A percentile compares a stretch with the other conserved stretches of the same genome.
These are phyloP conservation scores for Dalbergia cochinchinensis DNA, from an alignment of 306 rosid genomes.

Conservation along the genomic window DNA sequence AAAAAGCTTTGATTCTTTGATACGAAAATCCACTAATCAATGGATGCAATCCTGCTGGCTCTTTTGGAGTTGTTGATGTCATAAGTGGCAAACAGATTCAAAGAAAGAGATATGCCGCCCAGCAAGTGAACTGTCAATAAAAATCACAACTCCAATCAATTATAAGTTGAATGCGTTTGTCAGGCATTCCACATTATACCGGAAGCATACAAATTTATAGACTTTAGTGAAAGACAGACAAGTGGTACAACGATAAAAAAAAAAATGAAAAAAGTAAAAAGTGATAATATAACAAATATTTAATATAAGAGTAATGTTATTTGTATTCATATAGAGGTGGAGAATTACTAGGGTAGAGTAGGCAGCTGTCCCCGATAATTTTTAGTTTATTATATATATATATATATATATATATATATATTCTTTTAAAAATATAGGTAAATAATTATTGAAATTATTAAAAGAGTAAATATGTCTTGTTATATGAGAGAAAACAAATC, in stretches of 20 bases:
- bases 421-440: too few relatives aligned
- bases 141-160: slow-evolving; percentile 11
- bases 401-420: too few relatives aligned
- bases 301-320: too few relatives aligned
- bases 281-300: too few relatives aligned
- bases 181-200: neutral
- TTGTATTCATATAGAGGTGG: too few relatives aligned
- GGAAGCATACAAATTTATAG: neutral
- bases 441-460: too few relatives aligned
- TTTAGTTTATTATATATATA: too few relatives aligned
- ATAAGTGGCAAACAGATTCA: slow-evolving; percentile 1
- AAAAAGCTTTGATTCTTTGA: neutral
- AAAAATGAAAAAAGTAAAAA: neutral
- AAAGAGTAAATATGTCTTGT: too few relatives aligned
- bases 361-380: too few relatives aligned
- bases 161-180: neutral
- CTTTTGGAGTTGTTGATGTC: slow-evolving; percentile 17
- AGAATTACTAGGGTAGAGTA: too few relatives aligned
- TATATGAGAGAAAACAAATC: too few relatives aligned
- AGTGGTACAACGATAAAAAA: neutral
- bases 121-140: neutral
- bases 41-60: slow-evolving; percentile 1
- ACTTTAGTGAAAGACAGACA: neutral
- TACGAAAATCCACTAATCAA: slow-evolving; percentile 21
- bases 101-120: neutral